Evolutionary conservation across 2,329 filamentous ascomycete genomes (phyloP), one percentile per base, ranked within the genome.

Genomic region (Colletotrichum falcatum): DNA sequence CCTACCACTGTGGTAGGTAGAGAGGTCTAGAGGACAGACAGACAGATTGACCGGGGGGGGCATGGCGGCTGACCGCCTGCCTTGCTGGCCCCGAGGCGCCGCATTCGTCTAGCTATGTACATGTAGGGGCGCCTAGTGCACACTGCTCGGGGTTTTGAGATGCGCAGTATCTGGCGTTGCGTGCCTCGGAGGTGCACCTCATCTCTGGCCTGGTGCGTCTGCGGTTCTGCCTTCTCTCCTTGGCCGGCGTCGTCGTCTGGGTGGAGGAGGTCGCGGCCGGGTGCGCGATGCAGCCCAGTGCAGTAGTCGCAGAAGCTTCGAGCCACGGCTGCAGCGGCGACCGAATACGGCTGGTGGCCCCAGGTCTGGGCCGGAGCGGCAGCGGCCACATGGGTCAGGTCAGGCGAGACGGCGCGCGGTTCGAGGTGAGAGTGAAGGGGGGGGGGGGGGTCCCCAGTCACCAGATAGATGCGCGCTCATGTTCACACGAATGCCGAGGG

Each of bases 231-330:
- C n/a, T 46, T 49, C 11, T 39, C 35, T 37, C 14, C 58, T 48
- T 44, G 20, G 56, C 46, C 56, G 18, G 30, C 39, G 51, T 37
- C 51, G 53, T 67, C 42, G 37, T 35, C 20, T 44, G 30, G 30
- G 30, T 33, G 53, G 53, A 35, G 67, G 46, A 49, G 39, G 65
- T 65, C 69, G 65, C 66, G 66, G 60, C 65, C 60, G 65, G 60
- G 48, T 71, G 66, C 69, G n/a, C n/a, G n/a, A 71, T 68, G 66
- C 68, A 71, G 54, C 53, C 35, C 54, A 44, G 16, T 71, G 64
- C 68, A 71, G 64, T 63, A 71, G 64, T 48, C 62, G 54, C 60
- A 71, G 69, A 71, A 70, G 65, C 69, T 71, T 70, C 56, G 60
- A 63, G 55, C 65, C 60, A 61, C 54, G 54, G 69, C 69, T 71